Percentiles rank a stretch among this genome's conserved stretches.
These are phyloP conservation scores for Lactifluus pinguis DNA, from an alignment of 768 basidiomycete genomes.

Conservation along the genomic window DNA sequence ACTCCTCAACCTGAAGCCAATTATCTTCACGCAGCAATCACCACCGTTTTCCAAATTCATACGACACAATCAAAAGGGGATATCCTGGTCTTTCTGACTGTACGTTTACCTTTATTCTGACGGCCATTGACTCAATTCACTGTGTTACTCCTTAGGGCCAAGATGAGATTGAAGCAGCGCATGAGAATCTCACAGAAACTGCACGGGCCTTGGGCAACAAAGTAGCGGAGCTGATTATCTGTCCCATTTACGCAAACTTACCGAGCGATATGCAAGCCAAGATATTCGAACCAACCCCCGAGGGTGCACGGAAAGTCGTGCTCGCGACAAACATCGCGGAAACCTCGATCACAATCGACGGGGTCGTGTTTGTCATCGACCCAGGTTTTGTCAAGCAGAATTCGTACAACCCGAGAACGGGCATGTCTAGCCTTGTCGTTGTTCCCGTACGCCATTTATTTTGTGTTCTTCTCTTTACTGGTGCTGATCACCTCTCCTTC, in stretches of 20 bases:
- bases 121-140: background rate
- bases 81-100: slow-evolving; percentile 94
- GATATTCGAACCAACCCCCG: slow-evolving; percentile 98
- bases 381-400: slow-evolving; percentile 99
- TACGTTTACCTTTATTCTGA: slow-evolving; percentile 29
- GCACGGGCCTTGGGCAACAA: slow-evolving; percentile 93
- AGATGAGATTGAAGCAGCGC: slow-evolving; percentile 97
- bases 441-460: slow-evolving; percentile 63
- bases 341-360: slow-evolving; percentile 98
- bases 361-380: slow-evolving; percentile 98
- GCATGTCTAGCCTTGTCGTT: slow-evolving; percentile 94
- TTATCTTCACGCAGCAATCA: slow-evolving; percentile 96
- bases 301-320: slow-evolving; percentile 94
- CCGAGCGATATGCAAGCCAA: slow-evolving; percentile 99
- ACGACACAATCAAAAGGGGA: slow-evolving; percentile 98
- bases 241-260: slow-evolving; percentile 98
- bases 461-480: background rate
- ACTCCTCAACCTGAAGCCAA: slow-evolving; percentile 99
- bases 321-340: slow-evolving; percentile 99
- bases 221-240: slow-evolving; percentile 87
- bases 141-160: slow-evolving; percentile 57
- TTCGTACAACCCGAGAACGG: slow-evolving; percentile 95
- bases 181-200: slow-evolving; percentile 94
- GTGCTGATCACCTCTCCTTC: background rate
- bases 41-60: slow-evolving; percentile 98